Percentiles rank a stretch among this genome's conserved stretches.
Evolutionary conservation across 2,329 filamentous ascomycete species (phyloP).

Genomic region (Westerdykella aurantiaca): DNA sequence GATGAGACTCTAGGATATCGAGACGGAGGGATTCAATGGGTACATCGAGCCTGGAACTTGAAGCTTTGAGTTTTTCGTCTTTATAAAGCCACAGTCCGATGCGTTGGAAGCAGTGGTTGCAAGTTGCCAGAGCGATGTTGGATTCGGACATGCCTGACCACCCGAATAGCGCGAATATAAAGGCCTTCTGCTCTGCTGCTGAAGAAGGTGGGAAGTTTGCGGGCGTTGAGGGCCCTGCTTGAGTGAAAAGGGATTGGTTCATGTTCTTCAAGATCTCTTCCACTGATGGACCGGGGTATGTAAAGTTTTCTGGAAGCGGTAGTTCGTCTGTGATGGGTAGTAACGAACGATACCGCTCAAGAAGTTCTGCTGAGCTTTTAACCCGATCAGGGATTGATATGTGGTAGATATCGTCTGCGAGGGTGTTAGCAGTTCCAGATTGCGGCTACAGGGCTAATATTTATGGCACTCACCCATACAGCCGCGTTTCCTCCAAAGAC

Average conservation of each 20-base stretch:
- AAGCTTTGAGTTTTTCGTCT: constrained; percentile 25
- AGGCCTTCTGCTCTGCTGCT: constrained; percentile 20
- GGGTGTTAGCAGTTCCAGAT: constrained; percentile 13
- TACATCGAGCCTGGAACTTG: constrained; percentile 28
- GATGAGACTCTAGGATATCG: constrained; percentile 35
- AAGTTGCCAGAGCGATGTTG: constrained; percentile 69
- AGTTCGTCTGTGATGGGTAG: constrained; percentile 29
- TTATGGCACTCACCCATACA: constrained; percentile 62
- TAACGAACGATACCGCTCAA: constrained; percentile 38
- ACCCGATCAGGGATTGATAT: constrained; percentile 42
- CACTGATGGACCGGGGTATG: constrained; percentile 25
- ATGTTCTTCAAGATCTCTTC: constrained; percentile 22
- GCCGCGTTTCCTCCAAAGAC: constrained; percentile 80
- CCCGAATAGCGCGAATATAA: constrained; percentile 41
- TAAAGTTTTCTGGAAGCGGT: constrained; percentile 29
- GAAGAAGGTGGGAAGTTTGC: constrained; percentile 14
- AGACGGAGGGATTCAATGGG: constrained; percentile 28
- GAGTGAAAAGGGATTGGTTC: constrained; percentile 19
- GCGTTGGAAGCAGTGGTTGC: constrained; percentile 78
- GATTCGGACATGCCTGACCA: constrained; percentile 52
- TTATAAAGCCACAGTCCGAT: constrained; percentile 88
- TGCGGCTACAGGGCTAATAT: not conserved
- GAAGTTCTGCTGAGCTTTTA: constrained; percentile 34
- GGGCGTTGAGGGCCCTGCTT: constrained; percentile 7
- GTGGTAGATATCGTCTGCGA: constrained; percentile 57